Evolutionary conservation across 257 asterid species (phyloP).

Genomic region (Lycium ferocissimum): DNA sequence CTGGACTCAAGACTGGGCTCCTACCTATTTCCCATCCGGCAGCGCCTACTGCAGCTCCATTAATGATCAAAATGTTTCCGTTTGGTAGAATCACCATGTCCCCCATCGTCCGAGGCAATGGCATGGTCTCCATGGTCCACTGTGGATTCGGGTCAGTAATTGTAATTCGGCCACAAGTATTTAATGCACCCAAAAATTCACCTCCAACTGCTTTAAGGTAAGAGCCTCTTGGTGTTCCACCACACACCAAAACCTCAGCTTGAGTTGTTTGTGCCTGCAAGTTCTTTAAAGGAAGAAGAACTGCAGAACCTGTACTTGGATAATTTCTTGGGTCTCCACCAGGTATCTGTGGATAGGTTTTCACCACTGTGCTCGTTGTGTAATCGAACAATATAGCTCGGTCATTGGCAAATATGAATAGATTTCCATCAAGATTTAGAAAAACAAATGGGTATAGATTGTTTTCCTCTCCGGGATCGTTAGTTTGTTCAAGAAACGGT

Average conservation of each 20-base stretch:
- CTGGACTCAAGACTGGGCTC: constrained; percentile 43
- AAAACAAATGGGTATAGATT: constrained; percentile 51
- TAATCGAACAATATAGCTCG: constrained; percentile 53
- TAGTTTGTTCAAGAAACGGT: constrained; percentile 31
- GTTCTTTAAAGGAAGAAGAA: constrained; percentile 55
- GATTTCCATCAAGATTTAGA: constrained; percentile 54
- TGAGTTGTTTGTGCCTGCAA: constrained; percentile 6
- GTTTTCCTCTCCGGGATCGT: constrained; percentile 25
- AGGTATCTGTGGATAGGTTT: constrained; percentile 48
- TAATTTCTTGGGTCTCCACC: constrained; percentile 61
- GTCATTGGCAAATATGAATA: constrained; percentile 59
- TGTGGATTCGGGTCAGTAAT: constrained; percentile 49
- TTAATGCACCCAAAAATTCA: constrained; percentile 40
- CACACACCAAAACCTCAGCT: constrained; percentile 47
- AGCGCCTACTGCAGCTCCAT: constrained; percentile 48
- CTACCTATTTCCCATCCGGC: constrained; percentile 50
- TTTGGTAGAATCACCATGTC: constrained; percentile 56
- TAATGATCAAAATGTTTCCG: constrained; percentile 46
- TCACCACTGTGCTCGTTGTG: constrained; percentile 35
- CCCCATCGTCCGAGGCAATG: constrained; percentile 53
- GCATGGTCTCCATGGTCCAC: constrained; percentile 65
- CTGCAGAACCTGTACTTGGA: constrained; percentile 71
- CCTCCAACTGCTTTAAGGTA: constrained; percentile 26
- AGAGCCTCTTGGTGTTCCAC: constrained; percentile 48
- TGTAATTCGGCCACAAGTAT: constrained; percentile 48